phyloP scores from a whole-genome alignment of 108 stramenopile species.

The Cyclotella cryptica region DNA sequence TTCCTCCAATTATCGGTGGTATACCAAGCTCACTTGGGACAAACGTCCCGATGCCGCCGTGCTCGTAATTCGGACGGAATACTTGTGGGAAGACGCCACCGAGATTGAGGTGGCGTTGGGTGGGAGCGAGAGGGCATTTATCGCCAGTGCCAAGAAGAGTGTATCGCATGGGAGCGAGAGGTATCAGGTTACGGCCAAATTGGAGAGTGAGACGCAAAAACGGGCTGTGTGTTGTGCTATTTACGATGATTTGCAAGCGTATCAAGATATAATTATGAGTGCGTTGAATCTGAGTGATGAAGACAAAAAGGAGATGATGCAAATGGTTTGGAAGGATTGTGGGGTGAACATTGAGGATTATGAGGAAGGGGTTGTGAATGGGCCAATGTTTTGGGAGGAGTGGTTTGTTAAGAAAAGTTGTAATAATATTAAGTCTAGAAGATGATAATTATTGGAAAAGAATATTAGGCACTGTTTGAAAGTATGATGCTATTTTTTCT shows the following conservation, averaged over 20 bases:
- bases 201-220: conserved; percentile 4
- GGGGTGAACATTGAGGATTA: background rate
- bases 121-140: background rate
- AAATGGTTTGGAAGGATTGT: conserved; percentile 11
- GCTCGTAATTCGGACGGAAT: background rate
- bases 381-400: background rate
- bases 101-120: conserved; percentile 12
- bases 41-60: conserved; percentile 15
- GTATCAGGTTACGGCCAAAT: conserved; percentile 5
- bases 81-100: conserved; percentile 14
- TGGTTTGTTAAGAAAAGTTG: conserved; percentile 14
- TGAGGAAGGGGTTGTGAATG: background rate
- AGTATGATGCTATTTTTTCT: no score
- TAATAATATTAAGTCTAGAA: background rate
- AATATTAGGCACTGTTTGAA: no score
- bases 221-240: conserved; percentile 15
- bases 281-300: background rate
- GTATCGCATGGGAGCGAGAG: conserved; percentile 9
- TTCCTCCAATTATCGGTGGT: conserved; percentile 10
- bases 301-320: conserved; percentile 11
- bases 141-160: background rate
- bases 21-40: background rate
- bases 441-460: background rate
- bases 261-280: conserved; percentile 12
- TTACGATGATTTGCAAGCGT: conserved; percentile 19